Percentiles rank a stretch among this genome's conserved stretches.
These are phyloP conservation scores for Cladosporium halotolerans DNA, from an alignment of 2,329 filamentous ascomycete genomes.

Conservation along the genomic window DNA sequence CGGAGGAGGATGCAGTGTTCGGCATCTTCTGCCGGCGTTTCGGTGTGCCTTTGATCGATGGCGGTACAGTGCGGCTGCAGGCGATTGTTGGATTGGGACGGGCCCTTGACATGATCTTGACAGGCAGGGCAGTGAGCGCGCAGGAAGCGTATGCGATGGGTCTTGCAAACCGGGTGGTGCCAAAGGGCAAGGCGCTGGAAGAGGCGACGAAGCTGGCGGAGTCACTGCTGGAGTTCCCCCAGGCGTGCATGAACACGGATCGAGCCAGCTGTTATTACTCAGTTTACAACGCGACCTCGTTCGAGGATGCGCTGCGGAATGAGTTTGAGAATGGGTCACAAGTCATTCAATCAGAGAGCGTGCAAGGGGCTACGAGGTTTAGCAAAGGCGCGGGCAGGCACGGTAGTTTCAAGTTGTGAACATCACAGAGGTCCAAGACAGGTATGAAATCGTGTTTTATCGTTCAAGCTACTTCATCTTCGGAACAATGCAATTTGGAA, in stretches of 20 bases:
- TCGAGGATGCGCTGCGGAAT: slow-evolving; percentile 45
- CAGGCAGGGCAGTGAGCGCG: slow-evolving; percentile 44
- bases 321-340: slow-evolving; percentile 43
- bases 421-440: neutral
- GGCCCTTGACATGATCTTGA: slow-evolving; percentile 53
- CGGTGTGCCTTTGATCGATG: slow-evolving; percentile 48
- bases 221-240: slow-evolving; percentile 45
- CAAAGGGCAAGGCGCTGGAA: slow-evolving; percentile 44
- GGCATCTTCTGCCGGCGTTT: slow-evolving; percentile 52
- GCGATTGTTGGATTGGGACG: slow-evolving; percentile 47
- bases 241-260: slow-evolving; percentile 48
- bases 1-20: slow-evolving; percentile 48
- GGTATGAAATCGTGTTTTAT: too few relatives aligned
- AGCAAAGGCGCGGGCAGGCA: slow-evolving; percentile 35
- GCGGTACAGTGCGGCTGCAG: slow-evolving; percentile 49
- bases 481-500: too few relatives aligned
- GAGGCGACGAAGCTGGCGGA: slow-evolving; percentile 45
- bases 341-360: slow-evolving; percentile 40
- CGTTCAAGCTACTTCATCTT: too few relatives aligned
- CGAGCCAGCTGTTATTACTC: slow-evolving; percentile 45
- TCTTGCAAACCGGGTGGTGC: slow-evolving; percentile 48
- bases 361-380: slow-evolving; percentile 38
- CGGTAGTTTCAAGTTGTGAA: slow-evolving; percentile 27
- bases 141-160: slow-evolving; percentile 48
- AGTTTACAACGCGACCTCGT: slow-evolving; percentile 42